Evolutionary conservation across 2,329 filamentous ascomycete species (phyloP), one percentile per base, ranked within the genome.

Genomic region (Anisogramma anomala): DNA sequence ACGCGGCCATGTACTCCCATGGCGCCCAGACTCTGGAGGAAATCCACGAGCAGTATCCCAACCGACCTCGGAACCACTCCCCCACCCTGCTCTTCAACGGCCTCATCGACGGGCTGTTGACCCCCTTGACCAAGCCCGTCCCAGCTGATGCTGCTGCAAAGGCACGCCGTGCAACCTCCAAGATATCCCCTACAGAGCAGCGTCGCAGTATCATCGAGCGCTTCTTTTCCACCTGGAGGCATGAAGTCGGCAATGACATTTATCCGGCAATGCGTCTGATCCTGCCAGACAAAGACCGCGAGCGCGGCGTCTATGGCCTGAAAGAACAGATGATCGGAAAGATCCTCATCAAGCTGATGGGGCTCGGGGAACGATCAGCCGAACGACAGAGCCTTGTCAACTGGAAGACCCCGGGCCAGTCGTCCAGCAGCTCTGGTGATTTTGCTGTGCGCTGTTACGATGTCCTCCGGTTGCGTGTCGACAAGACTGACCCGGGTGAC

Each of bases 261-360:
- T 96, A 91, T 56, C 91, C 91, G 0, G 89, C 86, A 2, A 74
- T 98, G 59, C 79, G 91, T 15, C 72, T 98, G 34, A 94, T 96
- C 43, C 70, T 95, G 3, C 88, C 89, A 0, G 86, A 93, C 53
- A 93, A 94, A 56, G 91, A 98, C 55, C 77, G 87, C 28, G 87
- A 96, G 54, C 77, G 91, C 35, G 82, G 83, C 14, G 87, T 94
- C 67, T 98, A 96, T 54, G 86, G 89, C 1, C 68, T 98, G 30
- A 96, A 96, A 57, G 91, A 98, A 65, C 88, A 82, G 57, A 76
- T 80, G 4, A 87, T 98, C 45, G 89, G 82, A 8, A 94, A 87
- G 56, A 65, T 96, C 15, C 68, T 96, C n/a, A 84, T 95, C 44
- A 89, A 87, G 56, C 72, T 94, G 28, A 82, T 94, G 69, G 89